A percentile compares a stretch with the other conserved stretches of the same genome.
phyloP scores from a whole-genome alignment of 768 basidiomycete genomes.

The Tricholoma hemisulphureum region DNA sequence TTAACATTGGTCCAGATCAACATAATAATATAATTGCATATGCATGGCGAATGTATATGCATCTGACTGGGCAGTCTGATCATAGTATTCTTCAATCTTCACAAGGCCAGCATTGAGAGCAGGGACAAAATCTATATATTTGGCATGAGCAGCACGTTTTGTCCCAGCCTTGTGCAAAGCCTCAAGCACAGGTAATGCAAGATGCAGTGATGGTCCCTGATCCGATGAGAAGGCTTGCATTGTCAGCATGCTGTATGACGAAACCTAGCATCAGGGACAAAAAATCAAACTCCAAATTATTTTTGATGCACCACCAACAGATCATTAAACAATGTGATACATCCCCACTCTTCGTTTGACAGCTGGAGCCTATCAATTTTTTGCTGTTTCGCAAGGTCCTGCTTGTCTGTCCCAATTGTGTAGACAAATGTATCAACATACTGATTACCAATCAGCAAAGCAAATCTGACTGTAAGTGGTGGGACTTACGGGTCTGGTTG shows the following conservation, averaged over 20 bases:
- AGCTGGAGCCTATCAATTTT: neutral
- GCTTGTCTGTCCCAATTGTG: neutral
- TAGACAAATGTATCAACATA: conserved; percentile 2
- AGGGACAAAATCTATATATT: neutral
- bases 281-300: too few species aligned
- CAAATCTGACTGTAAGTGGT: neutral
- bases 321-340: neutral
- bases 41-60: conserved; percentile 1
- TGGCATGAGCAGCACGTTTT: neutral
- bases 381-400: neutral
- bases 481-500: neutral
- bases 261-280: too few species aligned
- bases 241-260: neutral
- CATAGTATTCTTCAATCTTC: conserved; percentile 2
- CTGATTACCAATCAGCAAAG: neutral
- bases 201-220: neutral
- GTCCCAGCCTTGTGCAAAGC: neutral
- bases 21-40: neutral
- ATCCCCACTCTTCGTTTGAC: neutral
- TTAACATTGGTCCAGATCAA: neutral
- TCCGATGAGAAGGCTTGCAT: conserved; percentile 1
- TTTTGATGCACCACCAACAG: neutral
- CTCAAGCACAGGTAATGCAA: neutral
- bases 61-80: neutral
- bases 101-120: neutral